Conservation (phyloP, 108 stramenopile genomes). For the Cyclostephanos tholiformis region DNA sequence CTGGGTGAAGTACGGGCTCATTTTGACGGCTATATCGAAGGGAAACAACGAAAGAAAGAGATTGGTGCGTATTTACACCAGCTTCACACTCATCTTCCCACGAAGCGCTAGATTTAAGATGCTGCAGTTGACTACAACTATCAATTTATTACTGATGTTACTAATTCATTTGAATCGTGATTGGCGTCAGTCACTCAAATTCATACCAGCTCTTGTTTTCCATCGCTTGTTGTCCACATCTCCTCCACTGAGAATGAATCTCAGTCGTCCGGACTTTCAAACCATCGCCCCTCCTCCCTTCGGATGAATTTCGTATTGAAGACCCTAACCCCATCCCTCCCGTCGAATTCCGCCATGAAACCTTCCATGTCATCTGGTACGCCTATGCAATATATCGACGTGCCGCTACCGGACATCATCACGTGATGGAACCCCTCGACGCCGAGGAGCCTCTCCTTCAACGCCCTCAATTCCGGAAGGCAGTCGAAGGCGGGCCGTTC, state of each 20-base stretch:
- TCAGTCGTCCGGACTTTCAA: constrained; percentile 27
- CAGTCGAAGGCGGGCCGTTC: constrained; percentile 82
- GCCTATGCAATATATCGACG: constrained; percentile 85
- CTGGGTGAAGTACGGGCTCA: constrained; percentile 23
- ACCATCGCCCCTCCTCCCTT: constrained; percentile 46
- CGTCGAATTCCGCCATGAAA: constrained; percentile 63
- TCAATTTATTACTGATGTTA: no score
- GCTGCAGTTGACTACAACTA: no score
- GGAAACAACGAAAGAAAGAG: constrained; percentile 31
- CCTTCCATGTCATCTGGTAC: constrained; percentile 63
- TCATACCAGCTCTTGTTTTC: no score
- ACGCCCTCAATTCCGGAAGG: constrained; percentile 63
- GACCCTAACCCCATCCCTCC: constrained; percentile 61
- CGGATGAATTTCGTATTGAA: constrained; percentile 69
- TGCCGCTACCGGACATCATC: constrained; percentile 89
- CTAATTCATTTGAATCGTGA: no score
- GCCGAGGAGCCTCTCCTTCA: constrained; percentile 63
- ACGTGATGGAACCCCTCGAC: constrained; percentile 79
- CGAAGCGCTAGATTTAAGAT: constrained; percentile 22
- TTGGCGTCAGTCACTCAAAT: no score
- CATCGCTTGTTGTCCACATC: no score
- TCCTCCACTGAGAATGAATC: not conserved
- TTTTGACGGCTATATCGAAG: constrained; percentile 39
- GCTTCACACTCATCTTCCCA: constrained; percentile 37
- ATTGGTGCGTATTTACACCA: constrained; percentile 23